Evolutionary conservation across 73 alveolate genomes (phyloP).

Genomic region (Paramecium tetraurelia): DNA sequence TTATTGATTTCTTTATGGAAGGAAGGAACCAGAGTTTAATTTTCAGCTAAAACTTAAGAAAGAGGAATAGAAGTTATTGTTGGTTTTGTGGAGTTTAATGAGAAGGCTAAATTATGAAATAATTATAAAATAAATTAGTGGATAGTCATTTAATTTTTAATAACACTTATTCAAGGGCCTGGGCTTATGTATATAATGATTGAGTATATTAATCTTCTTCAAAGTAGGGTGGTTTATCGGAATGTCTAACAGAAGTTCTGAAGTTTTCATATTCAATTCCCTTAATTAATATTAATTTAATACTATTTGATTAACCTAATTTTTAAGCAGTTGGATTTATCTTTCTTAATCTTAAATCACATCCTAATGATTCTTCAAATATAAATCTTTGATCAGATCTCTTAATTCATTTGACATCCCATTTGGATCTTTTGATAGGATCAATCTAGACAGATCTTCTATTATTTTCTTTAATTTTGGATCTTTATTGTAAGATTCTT

Average conservation of each 20-base stretch:
- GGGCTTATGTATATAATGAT: not conserved
- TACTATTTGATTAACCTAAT: not conserved
- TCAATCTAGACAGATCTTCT: conserved; percentile 32
- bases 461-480: not conserved
- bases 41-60: conserved; percentile 81
- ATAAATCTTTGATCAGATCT: not conserved
- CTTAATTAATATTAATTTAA: not conserved
- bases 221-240: not conserved
- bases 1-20: conserved; percentile 76
- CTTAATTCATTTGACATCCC: conserved; percentile 35
- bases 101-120: conserved; percentile 67
- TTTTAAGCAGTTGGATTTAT: not conserved
- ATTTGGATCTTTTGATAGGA: conserved; percentile 13
- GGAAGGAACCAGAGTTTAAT: conserved; percentile 71
- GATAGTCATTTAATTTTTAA: not conserved
- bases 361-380: conserved; percentile 7
- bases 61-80: conserved; percentile 72
- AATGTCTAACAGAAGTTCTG: not conserved
- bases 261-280: conserved; percentile 4
- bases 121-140: not conserved
- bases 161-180: not conserved
- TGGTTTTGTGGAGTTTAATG: conserved; percentile 74
- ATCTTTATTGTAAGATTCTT: not conserved
- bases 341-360: not conserved
- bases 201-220: conserved; percentile 7